Evolutionary conservation across 2,329 filamentous ascomycete species (phyloP), one percentile per base, ranked within the genome.

Genomic region (Chlorencoelia australis): DNA sequence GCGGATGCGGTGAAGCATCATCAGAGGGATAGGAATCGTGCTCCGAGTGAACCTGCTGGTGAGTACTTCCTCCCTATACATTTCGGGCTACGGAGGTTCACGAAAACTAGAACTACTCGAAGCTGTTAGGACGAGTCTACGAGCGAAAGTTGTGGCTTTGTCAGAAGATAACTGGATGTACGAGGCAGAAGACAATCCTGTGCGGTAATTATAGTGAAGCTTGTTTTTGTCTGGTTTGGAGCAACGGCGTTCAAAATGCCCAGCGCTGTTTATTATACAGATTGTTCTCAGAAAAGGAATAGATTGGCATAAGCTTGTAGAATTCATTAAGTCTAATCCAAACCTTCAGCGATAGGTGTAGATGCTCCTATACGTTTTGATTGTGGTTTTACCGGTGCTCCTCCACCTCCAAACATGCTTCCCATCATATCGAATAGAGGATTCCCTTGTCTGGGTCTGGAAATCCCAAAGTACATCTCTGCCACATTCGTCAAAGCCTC

Each of bases 341-440:
- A 50, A 9, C 73, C 73, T 49, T 78, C 74, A 4, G 73, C 66
- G 34, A 67, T 60, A 15, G 75, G 73, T 47, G 63, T 65, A 37
- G 58, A 43, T 11, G 58, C 55, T 21, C 57, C 55, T 32, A 61
- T 58, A 35, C 60, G 56, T 40, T 51, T 54, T 33, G 50, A 42
- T 28, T 55, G 59, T 44, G 62, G 49, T 34, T 55, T 55, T 25
- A 24, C 28, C 13, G n/a, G 25, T 17, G 47, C 47, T 27, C 59
- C 68, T 33, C 67, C 68, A 14, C 86, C 86, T 32, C 88, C 88
- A 54, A 98, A 83, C 69, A 98, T 75, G 44, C 78, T 88, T 31
- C 87, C 88, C 83, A 98, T 93, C 88, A 98, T 96, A 58, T 98
- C 91, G 62, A 96, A 76, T 59, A 98, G 67, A 3, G 88, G 88